phyloP scores from a whole-genome alignment of 2,329 filamentous ascomycete genomes.

The Apiospora koreana region DNA sequence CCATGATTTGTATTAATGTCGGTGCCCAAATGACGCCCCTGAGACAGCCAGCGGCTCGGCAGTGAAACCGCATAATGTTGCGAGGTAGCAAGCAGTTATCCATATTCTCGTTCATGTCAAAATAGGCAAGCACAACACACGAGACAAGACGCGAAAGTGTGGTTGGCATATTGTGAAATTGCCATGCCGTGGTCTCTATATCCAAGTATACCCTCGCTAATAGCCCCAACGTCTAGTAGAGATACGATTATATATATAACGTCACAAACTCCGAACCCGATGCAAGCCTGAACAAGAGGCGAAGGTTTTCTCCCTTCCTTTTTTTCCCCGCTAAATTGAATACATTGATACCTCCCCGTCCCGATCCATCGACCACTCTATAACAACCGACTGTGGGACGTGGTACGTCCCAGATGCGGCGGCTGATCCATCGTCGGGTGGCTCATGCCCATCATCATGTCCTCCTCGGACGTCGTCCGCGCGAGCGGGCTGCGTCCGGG shows the following conservation, averaged over 20 bases:
- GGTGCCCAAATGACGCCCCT: no score
- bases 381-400: background rate
- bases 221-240: background rate
- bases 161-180: background rate
- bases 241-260: background rate
- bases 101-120: background rate
- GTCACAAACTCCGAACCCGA: background rate
- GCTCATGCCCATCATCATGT: background rate
- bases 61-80: no score
- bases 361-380: background rate
- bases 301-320: background rate
- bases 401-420: background rate
- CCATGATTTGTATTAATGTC: no score
- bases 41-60: no score
- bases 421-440: background rate
- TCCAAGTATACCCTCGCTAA: background rate
- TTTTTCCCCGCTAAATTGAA: background rate
- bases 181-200: background rate
- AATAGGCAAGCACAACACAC: background rate
- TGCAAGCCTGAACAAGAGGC: background rate
- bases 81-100: background rate
- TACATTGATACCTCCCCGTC: background rate
- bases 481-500: slow-evolving; percentile 10
- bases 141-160: background rate
- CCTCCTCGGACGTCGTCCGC: background rate